Base-by-base conservation (phyloP, 352 stramenopile genomes). In the Globisporangium emineosum region DNA sequence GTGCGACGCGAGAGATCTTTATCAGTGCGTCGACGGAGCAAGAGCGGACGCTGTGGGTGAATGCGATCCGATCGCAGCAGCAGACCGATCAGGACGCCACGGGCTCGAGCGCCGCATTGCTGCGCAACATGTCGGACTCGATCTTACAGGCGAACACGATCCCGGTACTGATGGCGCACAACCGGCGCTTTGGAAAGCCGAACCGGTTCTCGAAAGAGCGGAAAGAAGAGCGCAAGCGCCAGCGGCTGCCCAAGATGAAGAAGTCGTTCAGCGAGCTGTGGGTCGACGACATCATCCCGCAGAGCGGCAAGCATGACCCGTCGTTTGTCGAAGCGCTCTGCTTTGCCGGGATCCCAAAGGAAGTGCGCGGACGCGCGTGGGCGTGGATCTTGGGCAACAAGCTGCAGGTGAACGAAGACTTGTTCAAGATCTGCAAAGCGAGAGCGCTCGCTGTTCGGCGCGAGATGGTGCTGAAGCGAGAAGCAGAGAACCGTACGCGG, bases 391-490 rank as follows among this genome's bases (percentile, higher is more conserved):
- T 96, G 9, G 87, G 87, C 42, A 96, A 96, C 58, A 85, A 75
- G 8, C 70, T 96, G 10, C 87, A 93, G 72, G 81, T 96, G 35
- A 96, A 93, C 45, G 79, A 96, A 70, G 79, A 96, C 23, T 65
- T 96, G 23, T 96, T 93, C 60, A 74, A 75, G 5, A 94, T 96
- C 54, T 96, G 87, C 65, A 91, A 90, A 57, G 64, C 73, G 33
- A 67, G 87, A 57, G 87, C 87, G 3, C 77, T 85, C 56, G 87
- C 87, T 13, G 87, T 96, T 52, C 66, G 83, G 27, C 73, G 82
- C 50, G 85, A 96, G 61, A 93, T 96, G 68, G 73, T 75, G 0
- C 68, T 92, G 33, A 90, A 89, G 56, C 79, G 76, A 40, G 74
- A 93, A 42, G 71, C 81, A 6, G 78, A 86, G 10, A 52, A 49